These are phyloP conservation scores for Colletotrichum cordylinicola DNA, from an alignment of 2,329 filamentous ascomycete genomes.

Conservation along the genomic window DNA sequence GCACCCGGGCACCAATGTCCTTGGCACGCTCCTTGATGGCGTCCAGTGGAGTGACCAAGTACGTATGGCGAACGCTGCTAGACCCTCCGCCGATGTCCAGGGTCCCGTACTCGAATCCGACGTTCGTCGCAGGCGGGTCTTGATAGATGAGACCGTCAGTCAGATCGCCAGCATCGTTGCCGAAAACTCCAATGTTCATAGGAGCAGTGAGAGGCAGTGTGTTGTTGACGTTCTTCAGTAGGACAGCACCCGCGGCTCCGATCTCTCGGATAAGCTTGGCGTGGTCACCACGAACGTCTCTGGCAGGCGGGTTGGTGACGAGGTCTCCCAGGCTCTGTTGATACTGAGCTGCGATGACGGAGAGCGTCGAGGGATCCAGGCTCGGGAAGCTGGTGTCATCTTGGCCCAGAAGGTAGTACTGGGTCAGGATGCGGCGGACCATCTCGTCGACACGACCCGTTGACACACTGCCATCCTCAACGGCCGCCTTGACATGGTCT, in stretches of 20 bases:
- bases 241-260: constrained; percentile 61
- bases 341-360: neutral
- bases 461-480: constrained; percentile 60
- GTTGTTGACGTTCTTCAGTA: constrained; percentile 69
- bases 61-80: constrained; percentile 66
- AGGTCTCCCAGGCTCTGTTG: neutral
- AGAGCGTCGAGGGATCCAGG: constrained; percentile 4
- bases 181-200: constrained; percentile 63
- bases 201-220: constrained; percentile 63
- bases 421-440: constrained; percentile 66
- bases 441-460: constrained; percentile 71
- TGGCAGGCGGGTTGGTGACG: constrained; percentile 50
- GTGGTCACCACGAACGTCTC: constrained; percentile 61
- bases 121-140: constrained; percentile 19
- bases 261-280: constrained; percentile 65
- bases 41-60: constrained; percentile 68
- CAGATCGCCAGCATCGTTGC: constrained; percentile 66
- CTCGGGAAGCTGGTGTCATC: constrained; percentile 50
- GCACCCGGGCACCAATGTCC: constrained; percentile 56
- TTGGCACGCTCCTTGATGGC: constrained; percentile 66
- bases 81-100: constrained; percentile 74
- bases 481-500: constrained; percentile 59
- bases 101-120: constrained; percentile 64
- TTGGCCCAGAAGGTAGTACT: constrained; percentile 65
- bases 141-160: neutral